Percentiles rank a stretch among this genome's conserved stretches.
phyloP scores from a whole-genome alignment of 2,329 filamentous ascomycete species.

The Trichoderma sp. region DNA sequence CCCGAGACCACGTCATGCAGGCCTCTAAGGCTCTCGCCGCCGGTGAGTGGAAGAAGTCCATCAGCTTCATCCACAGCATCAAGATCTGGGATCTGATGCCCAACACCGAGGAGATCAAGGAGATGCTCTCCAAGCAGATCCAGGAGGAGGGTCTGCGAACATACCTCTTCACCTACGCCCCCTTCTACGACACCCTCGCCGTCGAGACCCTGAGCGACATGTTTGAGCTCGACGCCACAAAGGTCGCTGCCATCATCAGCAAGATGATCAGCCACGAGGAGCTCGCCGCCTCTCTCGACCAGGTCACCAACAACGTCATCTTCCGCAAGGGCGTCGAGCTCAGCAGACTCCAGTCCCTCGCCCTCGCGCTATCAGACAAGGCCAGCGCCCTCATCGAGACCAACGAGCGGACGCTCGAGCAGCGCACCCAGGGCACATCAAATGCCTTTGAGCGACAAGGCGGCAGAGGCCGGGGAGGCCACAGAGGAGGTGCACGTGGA shows the following conservation, averaged over 20 bases:
- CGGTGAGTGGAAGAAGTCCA: conserved; percentile 98
- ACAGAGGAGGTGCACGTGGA: conserved; percentile 61
- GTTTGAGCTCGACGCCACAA: conserved; percentile 91
- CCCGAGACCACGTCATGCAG: conserved; percentile 98
- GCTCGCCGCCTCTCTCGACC: conserved; percentile 91
- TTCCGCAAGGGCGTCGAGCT: conserved; percentile 99
- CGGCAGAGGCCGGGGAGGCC: conserved; percentile 70
- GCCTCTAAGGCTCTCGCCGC: conserved; percentile 94
- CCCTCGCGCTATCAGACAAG: conserved; percentile 93
- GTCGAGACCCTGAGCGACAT: conserved; percentile 82
- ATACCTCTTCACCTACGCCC: conserved; percentile 98
- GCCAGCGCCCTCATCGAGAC: conserved; percentile 93
- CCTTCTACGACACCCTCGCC: conserved; percentile 96
- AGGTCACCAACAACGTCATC: conserved; percentile 95
- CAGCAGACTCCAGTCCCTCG: conserved; percentile 90
- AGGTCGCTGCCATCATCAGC: conserved; percentile 92
- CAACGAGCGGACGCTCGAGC: conserved; percentile 96
- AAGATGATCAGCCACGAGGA: conserved; percentile 99
- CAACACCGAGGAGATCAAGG: conserved; percentile 88
- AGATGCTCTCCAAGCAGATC: conserved; percentile 96
- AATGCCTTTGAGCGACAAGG: conserved; percentile 95
- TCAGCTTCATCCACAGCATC: conserved; percentile 90
- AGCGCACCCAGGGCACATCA: conserved; percentile 91
- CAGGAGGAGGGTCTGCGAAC: conserved; percentile 98
- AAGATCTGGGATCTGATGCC: conserved; percentile 99